phyloP scores from a whole-genome alignment of 768 basidiomycete genomes.

The Clavaria fumosa region DNA sequence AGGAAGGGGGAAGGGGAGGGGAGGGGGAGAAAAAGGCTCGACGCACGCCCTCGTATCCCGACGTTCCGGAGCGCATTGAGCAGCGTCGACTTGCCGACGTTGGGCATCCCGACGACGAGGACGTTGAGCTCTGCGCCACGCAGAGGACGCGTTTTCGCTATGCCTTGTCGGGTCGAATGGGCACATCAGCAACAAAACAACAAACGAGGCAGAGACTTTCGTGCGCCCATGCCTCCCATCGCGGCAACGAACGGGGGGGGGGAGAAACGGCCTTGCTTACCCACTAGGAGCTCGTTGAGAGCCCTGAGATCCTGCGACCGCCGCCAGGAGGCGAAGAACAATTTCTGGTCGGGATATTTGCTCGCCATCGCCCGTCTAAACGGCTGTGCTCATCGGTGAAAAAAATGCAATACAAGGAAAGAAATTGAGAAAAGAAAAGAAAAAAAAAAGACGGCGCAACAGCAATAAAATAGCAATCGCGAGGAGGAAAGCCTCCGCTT shows the following conservation, averaged over 20 bases:
- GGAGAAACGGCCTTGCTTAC: conserved; percentile 32
- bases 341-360: conserved; percentile 53
- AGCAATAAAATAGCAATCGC: too few relatives aligned
- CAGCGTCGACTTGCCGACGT: conserved; percentile 93
- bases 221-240: not conserved
- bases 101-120: conserved; percentile 95
- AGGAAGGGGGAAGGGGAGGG: too few relatives aligned
- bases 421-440: too few relatives aligned
- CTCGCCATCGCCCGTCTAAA: conserved; percentile 56
- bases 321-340: conserved; percentile 63
- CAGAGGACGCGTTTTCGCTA: conserved; percentile 53
- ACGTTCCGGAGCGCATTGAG: conserved; percentile 79
- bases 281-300: conserved; percentile 53
- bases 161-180: too few relatives aligned
- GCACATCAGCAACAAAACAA: not conserved
- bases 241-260: not conserved
- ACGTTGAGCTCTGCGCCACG: conserved; percentile 75
- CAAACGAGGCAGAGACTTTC: conserved; percentile 3
- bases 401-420: too few relatives aligned
- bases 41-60: conserved; percentile 78
- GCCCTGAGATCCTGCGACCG: conserved; percentile 45
- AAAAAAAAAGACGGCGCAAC: too few relatives aligned
- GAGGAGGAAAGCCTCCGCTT: too few relatives aligned
- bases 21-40: conserved; percentile 7
- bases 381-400: conserved; percentile 35